Evolutionary conservation across 352 stramenopile genomes (phyloP), one percentile per base, ranked within the genome.

Genomic region (Globisporangium abappressorium): DNA sequence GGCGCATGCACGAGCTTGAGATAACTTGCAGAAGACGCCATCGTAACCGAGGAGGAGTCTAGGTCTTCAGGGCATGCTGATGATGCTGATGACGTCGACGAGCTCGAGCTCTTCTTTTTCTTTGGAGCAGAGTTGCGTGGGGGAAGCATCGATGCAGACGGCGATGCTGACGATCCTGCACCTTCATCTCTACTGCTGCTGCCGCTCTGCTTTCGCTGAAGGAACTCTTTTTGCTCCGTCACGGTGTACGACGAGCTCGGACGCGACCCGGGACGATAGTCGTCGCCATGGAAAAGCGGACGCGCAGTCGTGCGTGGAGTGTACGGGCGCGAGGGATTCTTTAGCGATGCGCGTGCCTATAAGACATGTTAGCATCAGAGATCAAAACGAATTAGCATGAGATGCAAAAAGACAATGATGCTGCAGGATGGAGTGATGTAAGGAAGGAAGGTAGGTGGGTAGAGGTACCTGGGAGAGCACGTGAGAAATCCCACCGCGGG

Each of bases 281-380:
- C 83, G 57, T 93, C 85, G 14, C 85, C 84, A n/a, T 89, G 77
- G 70, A 92, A 93, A 18, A 93, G 73, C 33, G 83, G 71, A 1
- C 85, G 82, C 36, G 72, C 65, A 73, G 74, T 79, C 4, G 79
- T 82, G 26, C 84, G 80, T 0, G 85, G 87, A 18, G 87, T 95
- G 68, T 80, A 94, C 22, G 87, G 87, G n/a, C 87, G 80, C 5
- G 85, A 93, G 0, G 87, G 87, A 30, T 92, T 90, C 66, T 92
- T 94, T 12, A 95, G 74, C 34, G 85, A 94, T 5, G 85, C 87
- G 24, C 85, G 80, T 30, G 85, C 87, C 78, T 92, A 58, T 18
- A 5, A 46, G 14, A 20, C 14, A 4, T 46, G 30, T 33, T 33
- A 33, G 28, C 28, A 33, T 33, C 28, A 33, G 12, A 18, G 8